Conservation (phyloP, 306 rosid genomes). For the Pueraria montana region DNA sequence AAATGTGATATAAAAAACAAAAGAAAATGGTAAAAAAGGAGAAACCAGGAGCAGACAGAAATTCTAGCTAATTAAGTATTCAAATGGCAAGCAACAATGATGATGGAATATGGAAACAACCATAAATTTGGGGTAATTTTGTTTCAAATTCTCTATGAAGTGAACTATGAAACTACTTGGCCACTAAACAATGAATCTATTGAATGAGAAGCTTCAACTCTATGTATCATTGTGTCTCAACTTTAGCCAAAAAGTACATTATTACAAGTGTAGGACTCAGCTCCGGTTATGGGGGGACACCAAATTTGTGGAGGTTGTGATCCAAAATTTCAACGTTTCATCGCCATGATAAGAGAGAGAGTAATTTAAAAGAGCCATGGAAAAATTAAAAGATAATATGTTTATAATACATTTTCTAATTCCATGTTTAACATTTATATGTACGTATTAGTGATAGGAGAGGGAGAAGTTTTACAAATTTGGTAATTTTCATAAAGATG, state of each 20-base stretch:
- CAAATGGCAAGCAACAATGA: constrained; percentile 53
- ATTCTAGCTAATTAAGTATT: constrained; percentile 43
- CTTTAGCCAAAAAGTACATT: constrained; percentile 49
- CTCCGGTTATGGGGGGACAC: constrained; percentile 27
- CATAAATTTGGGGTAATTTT: constrained; percentile 37
- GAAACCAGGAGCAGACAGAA: constrained; percentile 29
- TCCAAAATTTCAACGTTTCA: constrained; percentile 31
- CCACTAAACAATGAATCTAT: constrained; percentile 30
- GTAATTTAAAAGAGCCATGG: neutral
- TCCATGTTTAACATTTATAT: constrained; percentile 2
- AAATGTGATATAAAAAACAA: neutral
- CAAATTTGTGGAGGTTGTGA: constrained; percentile 29
- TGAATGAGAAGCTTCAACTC: constrained; percentile 57
- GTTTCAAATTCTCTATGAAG: constrained; percentile 35
- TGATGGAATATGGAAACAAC: constrained; percentile 46
- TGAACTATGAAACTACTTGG: constrained; percentile 35
- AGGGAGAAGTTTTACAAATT: constrained; percentile 3
- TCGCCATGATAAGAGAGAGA: constrained; percentile 5
- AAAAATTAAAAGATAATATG: neutral
- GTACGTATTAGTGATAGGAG: neutral
- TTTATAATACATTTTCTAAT: neutral
- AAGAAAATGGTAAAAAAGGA: neutral
- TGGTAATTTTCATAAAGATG: constrained; percentile 4
- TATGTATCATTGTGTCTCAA: constrained; percentile 58
- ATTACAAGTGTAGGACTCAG: constrained; percentile 43